Conservation (phyloP, 176 grass and related monocot species). For the Triticum timopheevii region DNA sequence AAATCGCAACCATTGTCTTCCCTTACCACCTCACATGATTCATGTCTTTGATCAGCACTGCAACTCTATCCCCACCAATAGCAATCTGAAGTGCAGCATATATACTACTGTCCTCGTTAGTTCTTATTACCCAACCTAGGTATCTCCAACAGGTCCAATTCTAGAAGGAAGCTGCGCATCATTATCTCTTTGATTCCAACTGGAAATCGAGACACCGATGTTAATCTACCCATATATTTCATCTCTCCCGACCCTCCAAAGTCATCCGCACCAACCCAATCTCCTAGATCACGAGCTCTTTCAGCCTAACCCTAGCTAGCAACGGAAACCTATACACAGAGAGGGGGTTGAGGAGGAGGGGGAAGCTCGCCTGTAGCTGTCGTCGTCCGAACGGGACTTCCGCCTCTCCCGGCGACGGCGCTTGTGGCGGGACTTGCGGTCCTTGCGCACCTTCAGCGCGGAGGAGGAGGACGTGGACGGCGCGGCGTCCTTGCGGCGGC, state of each 20-base stretch:
- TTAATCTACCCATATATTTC: not conserved
- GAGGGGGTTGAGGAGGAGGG: not conserved
- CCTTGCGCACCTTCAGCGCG: slow-evolving; percentile 61
- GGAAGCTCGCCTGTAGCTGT: slow-evolving; percentile 35
- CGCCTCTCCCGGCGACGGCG: slow-evolving; percentile 32
- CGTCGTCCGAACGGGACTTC: slow-evolving; percentile 33
- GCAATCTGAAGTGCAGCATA: not conserved
- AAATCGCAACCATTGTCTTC: not conserved
- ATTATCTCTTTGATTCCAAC: not conserved
- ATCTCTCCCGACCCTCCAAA: not conserved
- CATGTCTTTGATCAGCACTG: not conserved
- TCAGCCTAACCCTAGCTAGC: slow-evolving; percentile 42
- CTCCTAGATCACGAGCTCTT: not conserved
- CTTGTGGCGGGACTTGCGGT: slow-evolving; percentile 51
- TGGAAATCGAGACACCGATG: not conserved
- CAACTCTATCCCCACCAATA: not conserved
- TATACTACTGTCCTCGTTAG: not conserved
- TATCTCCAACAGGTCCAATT: not conserved
- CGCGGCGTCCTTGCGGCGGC: slow-evolving; percentile 31
- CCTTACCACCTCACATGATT: not conserved
- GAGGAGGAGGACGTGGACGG: slow-evolving; percentile 20
- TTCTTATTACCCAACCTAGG: not conserved
- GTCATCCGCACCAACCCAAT: not conserved
- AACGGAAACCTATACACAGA: not conserved
- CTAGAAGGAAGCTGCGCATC: not conserved